Evolutionary conservation across 495 filamentous ascomycete species (phyloP).

Genomic region (Podospora bellae-mahoneyi): DNA sequence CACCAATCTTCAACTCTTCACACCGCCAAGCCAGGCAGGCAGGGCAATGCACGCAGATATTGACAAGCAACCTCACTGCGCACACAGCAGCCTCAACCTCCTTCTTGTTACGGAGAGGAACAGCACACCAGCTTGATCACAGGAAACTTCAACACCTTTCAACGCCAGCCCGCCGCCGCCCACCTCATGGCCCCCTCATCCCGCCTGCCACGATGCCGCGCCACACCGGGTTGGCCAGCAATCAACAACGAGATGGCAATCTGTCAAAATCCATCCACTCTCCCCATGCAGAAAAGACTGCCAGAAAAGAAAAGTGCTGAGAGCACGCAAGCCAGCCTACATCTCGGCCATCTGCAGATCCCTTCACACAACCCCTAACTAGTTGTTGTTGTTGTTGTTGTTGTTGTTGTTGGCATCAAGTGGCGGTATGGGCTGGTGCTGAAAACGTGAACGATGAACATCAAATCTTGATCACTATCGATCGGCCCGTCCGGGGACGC

Average conservation of each 20-base stretch:
- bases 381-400: background rate
- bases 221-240: background rate
- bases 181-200: too few relatives aligned
- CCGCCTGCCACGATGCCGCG: background rate
- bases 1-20: constrained; percentile 7
- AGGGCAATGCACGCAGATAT: background rate
- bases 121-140: background rate
- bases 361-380: background rate
- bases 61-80: background rate
- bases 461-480: background rate
- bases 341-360: background rate
- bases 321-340: background rate
- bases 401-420: background rate
- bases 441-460: background rate
- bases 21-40: constrained; percentile 1
- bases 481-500: background rate
- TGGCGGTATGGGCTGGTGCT: background rate
- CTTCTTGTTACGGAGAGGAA: background rate
- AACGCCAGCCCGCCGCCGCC: background rate
- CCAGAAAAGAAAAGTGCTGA: background rate
- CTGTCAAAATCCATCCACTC: constrained; percentile 6
- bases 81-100: too few relatives aligned
- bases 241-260: constrained; percentile 4
- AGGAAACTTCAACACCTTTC: background rate
- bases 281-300: background rate